Percentiles rank a stretch among this genome's conserved stretches.
Evolutionary conservation across 129 eudicot genomes (phyloP).

Genomic region (Silybum marianum): DNA sequence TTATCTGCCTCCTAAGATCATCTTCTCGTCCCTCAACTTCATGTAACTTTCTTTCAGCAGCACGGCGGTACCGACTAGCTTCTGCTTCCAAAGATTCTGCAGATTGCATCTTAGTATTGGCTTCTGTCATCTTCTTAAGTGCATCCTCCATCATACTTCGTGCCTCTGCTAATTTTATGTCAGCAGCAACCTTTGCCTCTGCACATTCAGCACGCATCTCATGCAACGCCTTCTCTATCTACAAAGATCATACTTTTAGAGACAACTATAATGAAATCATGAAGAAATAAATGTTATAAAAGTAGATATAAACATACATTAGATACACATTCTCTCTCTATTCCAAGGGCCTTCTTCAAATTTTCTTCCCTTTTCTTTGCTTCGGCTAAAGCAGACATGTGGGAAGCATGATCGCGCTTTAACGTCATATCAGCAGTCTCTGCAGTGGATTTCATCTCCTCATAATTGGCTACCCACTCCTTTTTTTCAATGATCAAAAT

Average conservation of each 20-base stretch:
- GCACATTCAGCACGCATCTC: conserved; percentile 96
- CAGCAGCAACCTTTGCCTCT: conserved; percentile 82
- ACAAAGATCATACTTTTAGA: conserved; percentile 13
- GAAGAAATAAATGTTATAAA: neutral
- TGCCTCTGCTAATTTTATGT: conserved; percentile 72
- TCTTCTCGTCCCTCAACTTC: conserved; percentile 97
- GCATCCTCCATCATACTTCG: conserved; percentile 81
- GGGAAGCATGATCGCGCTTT: conserved; percentile 60
- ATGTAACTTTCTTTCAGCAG: conserved; percentile 84
- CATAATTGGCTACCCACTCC: conserved; percentile 80
- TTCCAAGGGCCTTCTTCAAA: conserved; percentile 81
- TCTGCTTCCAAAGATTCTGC: conserved; percentile 81
- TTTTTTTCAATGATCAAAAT: conserved; percentile 83
- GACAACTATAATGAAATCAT: neutral
- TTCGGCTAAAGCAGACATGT: conserved; percentile 53
- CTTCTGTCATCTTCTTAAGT: conserved; percentile 58
- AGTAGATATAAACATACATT: conserved; percentile 48
- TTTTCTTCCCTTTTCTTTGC: conserved; percentile 74
- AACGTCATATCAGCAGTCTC: conserved; percentile 62
- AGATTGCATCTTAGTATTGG: conserved; percentile 60
- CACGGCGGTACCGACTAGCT: conserved; percentile 60
- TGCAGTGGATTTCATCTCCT: conserved; percentile 58
- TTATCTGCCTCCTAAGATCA: conserved; percentile 76
- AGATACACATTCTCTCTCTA: conserved; percentile 89
- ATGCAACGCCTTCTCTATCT: conserved; percentile 92